Conservation (phyloP, 73 alveolate species). For the Stentor roeselii region DNA sequence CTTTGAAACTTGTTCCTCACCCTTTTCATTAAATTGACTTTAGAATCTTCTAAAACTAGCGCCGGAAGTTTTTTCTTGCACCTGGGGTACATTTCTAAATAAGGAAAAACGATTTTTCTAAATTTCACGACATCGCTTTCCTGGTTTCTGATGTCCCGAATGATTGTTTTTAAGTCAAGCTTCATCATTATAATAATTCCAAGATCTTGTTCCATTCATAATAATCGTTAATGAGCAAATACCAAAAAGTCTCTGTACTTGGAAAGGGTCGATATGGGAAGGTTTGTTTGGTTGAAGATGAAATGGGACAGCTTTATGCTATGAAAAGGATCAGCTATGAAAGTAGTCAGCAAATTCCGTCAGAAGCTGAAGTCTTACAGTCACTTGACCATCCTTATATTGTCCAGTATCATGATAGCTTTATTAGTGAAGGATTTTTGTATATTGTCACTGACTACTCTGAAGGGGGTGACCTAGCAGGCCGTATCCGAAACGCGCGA, state of each 20-base stretch:
- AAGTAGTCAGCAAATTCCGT: no score
- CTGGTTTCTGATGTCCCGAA: background rate
- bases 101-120: background rate
- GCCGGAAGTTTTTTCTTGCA: background rate
- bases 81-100: background rate
- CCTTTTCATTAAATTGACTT: background rate
- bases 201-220: background rate
- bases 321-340: background rate
- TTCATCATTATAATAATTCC: background rate
- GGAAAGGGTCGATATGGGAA: slow-evolving; percentile 24
- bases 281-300: slow-evolving; percentile 8
- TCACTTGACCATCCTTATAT: slow-evolving; percentile 87
- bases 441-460: slow-evolving; percentile 97
- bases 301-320: background rate
- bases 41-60: background rate
- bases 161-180: background rate
- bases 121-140: background rate
- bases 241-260: background rate
- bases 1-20: background rate
- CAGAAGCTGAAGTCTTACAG: slow-evolving; percentile 85
- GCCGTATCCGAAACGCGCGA: slow-evolving; percentile 47
- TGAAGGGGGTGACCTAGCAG: slow-evolving; percentile 91
- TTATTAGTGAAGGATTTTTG: slow-evolving; percentile 80
- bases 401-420: slow-evolving; percentile 79
- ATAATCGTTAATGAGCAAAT: background rate